Conservation (phyloP, 2,329 filamentous ascomycete genomes). For the Aspergillus aculeatinus region DNA sequence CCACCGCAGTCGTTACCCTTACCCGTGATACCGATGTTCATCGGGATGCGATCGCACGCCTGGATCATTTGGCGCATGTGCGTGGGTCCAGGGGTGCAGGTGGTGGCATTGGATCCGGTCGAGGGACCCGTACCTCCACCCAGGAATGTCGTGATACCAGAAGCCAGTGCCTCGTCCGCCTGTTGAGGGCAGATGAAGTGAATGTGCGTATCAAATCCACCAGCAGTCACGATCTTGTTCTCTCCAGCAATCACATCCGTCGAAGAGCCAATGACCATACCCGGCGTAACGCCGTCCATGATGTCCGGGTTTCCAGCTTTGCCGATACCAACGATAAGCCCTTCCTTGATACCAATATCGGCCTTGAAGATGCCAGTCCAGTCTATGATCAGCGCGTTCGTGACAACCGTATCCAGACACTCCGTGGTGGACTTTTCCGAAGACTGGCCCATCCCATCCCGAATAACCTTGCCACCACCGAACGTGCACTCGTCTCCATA, state of each 20-base stretch:
- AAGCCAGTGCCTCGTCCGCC: constrained; percentile 75
- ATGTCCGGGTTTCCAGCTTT: constrained; percentile 97
- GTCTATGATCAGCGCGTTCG: constrained; percentile 86
- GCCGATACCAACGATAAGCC: constrained; percentile 81
- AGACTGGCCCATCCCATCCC: constrained; percentile 95
- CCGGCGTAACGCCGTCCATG: constrained; percentile 79
- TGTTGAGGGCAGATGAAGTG: constrained; percentile 97
- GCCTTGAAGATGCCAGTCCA: constrained; percentile 94
- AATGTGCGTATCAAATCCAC: constrained; percentile 85
- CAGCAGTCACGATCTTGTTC: constrained; percentile 85
- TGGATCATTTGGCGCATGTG: constrained; percentile 89
- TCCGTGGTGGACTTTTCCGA: constrained; percentile 71
- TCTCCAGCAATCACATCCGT: constrained; percentile 93
- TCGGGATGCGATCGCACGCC: constrained; percentile 73
- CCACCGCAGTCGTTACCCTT: constrained; percentile 86
- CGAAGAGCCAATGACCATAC: constrained; percentile 79
- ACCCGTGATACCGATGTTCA: constrained; percentile 88
- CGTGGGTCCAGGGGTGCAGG: constrained; percentile 82
- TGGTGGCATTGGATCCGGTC: constrained; percentile 86
- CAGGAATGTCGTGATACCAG: constrained; percentile 85
- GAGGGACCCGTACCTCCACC: constrained; percentile 92
- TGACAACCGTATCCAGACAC: constrained; percentile 79
- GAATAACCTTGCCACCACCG: constrained; percentile 87
- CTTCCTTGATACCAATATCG: constrained; percentile 89
- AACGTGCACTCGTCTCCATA: constrained; percentile 96